Evolutionary conservation across 2,329 filamentous ascomycete species (phyloP), one percentile per base, ranked within the genome.

Genomic region (Apiospora sp.): DNA sequence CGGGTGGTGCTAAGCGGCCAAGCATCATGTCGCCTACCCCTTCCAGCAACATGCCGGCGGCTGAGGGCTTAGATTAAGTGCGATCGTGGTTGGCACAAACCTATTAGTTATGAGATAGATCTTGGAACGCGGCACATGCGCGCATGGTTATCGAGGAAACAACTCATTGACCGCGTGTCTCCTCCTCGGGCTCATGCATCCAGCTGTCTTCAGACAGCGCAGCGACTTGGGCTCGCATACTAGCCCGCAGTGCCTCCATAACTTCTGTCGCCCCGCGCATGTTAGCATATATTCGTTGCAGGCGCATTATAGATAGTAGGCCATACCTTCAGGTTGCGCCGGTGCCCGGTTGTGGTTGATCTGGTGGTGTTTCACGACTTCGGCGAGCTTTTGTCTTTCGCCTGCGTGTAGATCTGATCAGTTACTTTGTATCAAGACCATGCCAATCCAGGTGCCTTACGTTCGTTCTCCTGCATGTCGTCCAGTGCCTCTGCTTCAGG

Each of bases 121-220:
- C 58, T 64, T 34, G 41, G 34, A 34, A 64, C 19, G 58, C 34
- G 34, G 30, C 41, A 64, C 34, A 70, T 72, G 8, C n/a, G n/a
- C 48, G 58, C 58, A 41, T 64, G 34, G 34, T 41, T n/a, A 22
- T 64, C 58, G 34, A 41, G 34, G n/a, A 64, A 4, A 24, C 71
- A 68, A 61, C 73, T 82, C 75, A 84, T 74, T 81, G 79, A 51
- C 78, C 79, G 51, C 84, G 84, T 58, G 82, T 81, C 74, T 86
- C 84, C 71, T 89, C 87, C 77, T 94, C 92, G 1, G 89, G 86
- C 81, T 95, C 94, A 82, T 93, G 97, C 92, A 97, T 97, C 95
- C 95, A 98, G 78, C 92, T 93, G 79, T 98, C 95, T 69, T 96
- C 93, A 30, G 93, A 89, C 69, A 97, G 83, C 19, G 92, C 90